These are phyloP conservation scores for Coemansia aciculifera DNA, from an alignment of 192 early-diverging fungal genomes.

Conservation along the genomic window DNA sequence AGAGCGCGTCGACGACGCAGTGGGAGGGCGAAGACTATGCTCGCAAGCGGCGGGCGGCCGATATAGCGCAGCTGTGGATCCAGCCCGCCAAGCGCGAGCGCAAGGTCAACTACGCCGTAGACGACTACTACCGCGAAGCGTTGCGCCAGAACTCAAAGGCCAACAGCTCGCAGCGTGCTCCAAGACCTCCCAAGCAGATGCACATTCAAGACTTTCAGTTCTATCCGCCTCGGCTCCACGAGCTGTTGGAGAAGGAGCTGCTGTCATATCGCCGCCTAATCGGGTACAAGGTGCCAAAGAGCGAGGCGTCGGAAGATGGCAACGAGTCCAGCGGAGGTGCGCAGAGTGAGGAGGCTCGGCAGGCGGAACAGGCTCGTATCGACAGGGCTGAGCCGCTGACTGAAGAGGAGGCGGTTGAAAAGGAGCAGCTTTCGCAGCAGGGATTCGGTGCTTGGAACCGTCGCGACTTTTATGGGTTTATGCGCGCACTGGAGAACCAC, in stretches of 20 bases:
- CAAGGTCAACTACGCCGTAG: constrained; percentile 87
- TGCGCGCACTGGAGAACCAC: constrained; percentile 82
- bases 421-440: constrained; percentile 63
- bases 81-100: constrained; percentile 93
- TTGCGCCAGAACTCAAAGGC: constrained; percentile 67
- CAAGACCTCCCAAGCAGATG: constrained; percentile 68
- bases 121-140: constrained; percentile 91
- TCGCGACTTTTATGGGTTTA: constrained; percentile 84
- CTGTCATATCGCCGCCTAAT: constrained; percentile 69
- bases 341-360: constrained; percentile 60
- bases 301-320: constrained; percentile 46
- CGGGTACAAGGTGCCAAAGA: constrained; percentile 68
- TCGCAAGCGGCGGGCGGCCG: constrained; percentile 58
- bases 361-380: constrained; percentile 80
- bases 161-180: constrained; percentile 61
- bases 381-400: constrained; percentile 87
- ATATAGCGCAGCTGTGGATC: constrained; percentile 71
- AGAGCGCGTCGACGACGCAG: constrained; percentile 74
- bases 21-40: constrained; percentile 98
- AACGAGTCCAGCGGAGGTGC: constrained; percentile 33
- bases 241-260: constrained; percentile 82
- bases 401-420: constrained; percentile 82
- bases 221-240: constrained; percentile 73
- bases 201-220: constrained; percentile 91
- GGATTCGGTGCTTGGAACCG: constrained; percentile 91